Evolutionary conservation across 2,329 filamentous ascomycete species (phyloP).

Genomic region (Sporothrix luriei): DNA sequence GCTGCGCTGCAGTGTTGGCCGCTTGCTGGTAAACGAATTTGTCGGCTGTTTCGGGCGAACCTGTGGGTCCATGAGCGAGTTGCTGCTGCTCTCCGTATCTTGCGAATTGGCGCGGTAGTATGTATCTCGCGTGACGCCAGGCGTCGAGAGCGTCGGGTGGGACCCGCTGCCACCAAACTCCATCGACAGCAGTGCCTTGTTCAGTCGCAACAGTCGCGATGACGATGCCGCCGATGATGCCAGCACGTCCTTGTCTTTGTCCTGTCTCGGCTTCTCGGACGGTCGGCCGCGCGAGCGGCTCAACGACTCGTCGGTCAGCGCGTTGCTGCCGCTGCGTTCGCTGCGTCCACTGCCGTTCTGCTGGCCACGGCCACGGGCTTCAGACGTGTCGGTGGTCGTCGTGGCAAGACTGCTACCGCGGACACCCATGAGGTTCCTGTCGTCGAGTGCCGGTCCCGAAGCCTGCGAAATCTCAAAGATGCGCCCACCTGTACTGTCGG

Average conservation of each 20-base stretch:
- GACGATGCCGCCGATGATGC: constrained; percentile 29
- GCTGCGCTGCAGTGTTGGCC: constrained; percentile 21
- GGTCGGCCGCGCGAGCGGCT: constrained; percentile 15
- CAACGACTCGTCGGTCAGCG: neutral
- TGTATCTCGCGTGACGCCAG: constrained; percentile 18
- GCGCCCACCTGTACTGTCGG: constrained; percentile 59
- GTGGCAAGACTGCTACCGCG: neutral
- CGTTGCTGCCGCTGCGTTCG: neutral
- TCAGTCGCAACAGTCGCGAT: constrained; percentile 31
- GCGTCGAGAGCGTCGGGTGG: constrained; percentile 14
- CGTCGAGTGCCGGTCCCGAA: constrained; percentile 42
- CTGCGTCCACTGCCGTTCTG: neutral
- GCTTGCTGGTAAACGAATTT: constrained; percentile 20
- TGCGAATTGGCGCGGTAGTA: constrained; percentile 32
- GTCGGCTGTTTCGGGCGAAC: neutral
- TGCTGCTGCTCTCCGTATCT: constrained; percentile 32
- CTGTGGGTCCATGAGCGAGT: neutral
- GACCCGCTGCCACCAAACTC: constrained; percentile 32
- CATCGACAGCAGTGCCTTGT: constrained; percentile 32
- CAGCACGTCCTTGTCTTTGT: neutral
- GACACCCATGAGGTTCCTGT: constrained; percentile 5
- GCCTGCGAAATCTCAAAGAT: constrained; percentile 61
- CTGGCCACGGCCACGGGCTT: neutral
- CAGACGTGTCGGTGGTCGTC: neutral
- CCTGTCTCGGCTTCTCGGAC: neutral